These are phyloP conservation scores for Kluyveromyces siamensis DNA, from an alignment of 805 yeast genomes.

Conservation along the genomic window DNA sequence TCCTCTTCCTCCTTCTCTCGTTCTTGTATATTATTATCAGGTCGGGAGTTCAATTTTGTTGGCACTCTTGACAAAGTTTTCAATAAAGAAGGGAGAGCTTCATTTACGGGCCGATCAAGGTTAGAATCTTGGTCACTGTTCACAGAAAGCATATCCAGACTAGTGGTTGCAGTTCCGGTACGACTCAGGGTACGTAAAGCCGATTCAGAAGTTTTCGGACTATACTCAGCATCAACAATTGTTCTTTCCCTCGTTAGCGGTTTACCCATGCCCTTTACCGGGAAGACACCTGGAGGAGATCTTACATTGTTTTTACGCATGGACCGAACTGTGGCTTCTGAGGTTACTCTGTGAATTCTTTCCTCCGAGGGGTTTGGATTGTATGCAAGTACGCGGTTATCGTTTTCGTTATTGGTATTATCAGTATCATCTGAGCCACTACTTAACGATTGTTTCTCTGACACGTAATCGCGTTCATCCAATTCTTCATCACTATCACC, in stretches of 20 bases:
- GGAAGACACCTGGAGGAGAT: conserved; percentile 73
- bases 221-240: conserved; percentile 38
- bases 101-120: conserved; percentile 5
- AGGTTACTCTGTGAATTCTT: background rate
- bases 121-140: conserved; percentile 9
- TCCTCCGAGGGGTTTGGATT: background rate
- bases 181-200: background rate
- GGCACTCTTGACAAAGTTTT: background rate
- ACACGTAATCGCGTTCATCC: background rate
- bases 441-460: background rate
- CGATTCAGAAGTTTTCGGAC: conserved; percentile 4
- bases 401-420: background rate
- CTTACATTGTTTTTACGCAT: conserved; percentile 15
- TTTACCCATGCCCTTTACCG: conserved; percentile 69
- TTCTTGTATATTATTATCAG: background rate
- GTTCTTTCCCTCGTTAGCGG: conserved; percentile 49
- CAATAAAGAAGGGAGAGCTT: background rate
- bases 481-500: conserved; percentile 3
- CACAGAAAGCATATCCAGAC: conserved; percentile 7
- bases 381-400: background rate
- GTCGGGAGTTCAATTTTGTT: background rate
- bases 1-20: conserved; percentile 21
- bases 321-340: background rate
- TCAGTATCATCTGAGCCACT: background rate
- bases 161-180: background rate